phyloP scores from a whole-genome alignment of 768 basidiomycete genomes.

The Tylopilus felleus region DNA sequence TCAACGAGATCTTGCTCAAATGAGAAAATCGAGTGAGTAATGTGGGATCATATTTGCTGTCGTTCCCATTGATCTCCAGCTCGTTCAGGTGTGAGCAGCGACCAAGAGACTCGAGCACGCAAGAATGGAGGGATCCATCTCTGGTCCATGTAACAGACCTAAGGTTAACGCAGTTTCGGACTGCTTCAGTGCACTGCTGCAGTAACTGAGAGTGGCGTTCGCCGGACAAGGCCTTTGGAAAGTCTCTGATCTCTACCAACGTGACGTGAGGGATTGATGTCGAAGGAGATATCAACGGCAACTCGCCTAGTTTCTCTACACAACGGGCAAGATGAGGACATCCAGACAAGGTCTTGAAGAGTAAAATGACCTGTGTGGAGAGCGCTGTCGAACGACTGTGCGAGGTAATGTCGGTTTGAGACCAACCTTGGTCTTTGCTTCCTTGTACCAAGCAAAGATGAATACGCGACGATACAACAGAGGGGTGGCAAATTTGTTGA shows the following conservation, averaged over 20 bases:
- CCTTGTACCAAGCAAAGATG: conserved; percentile 71
- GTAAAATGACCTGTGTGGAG: conserved; percentile 46
- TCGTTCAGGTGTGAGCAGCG: conserved; percentile 43
- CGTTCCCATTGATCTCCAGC: conserved; percentile 71
- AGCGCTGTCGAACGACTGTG: background rate
- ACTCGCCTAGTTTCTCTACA: conserved; percentile 58
- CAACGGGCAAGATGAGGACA: conserved; percentile 54
- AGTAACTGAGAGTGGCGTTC: conserved; percentile 34
- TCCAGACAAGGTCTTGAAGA: conserved; percentile 60
- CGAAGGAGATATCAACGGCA: background rate
- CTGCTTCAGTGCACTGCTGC: conserved; percentile 43
- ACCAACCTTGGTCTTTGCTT: conserved; percentile 56
- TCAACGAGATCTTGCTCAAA: conserved; percentile 57
- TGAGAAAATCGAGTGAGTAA: conserved; percentile 49
- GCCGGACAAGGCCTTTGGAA: conserved; percentile 50
- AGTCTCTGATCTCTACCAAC: conserved; percentile 64
- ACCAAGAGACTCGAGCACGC: conserved; percentile 53
- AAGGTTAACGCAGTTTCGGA: conserved; percentile 61
- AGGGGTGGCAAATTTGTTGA: conserved; percentile 48
- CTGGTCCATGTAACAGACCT: conserved; percentile 74
- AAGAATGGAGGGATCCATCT: conserved; percentile 65
- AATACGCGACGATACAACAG: conserved; percentile 55
- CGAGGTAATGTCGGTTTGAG: background rate
- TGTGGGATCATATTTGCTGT: conserved; percentile 44
- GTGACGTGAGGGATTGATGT: conserved; percentile 1